Evolutionary conservation across 371 early-diverging fungal genomes (phyloP).

Genomic region (Batkoa obscura): DNA sequence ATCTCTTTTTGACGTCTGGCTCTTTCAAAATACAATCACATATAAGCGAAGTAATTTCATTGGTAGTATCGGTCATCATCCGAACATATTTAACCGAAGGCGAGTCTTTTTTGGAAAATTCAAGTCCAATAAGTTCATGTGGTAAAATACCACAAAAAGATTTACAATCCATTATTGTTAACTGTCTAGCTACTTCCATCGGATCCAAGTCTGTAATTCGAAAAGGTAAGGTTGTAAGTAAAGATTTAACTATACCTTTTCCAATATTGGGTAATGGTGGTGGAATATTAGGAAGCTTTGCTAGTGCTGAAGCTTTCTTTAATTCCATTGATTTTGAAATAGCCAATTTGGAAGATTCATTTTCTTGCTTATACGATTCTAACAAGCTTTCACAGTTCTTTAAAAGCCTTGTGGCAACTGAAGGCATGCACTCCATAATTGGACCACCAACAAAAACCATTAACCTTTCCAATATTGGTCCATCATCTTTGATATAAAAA

Average conservation of each 20-base stretch:
- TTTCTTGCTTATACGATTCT: no score
- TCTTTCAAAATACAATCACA: constrained; percentile 61
- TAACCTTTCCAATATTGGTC: constrained; percentile 38
- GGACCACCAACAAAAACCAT: constrained; percentile 52
- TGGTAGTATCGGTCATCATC: constrained; percentile 47
- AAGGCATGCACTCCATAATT: constrained; percentile 47
- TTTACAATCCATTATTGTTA: constrained; percentile 70
- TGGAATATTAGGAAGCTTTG: constrained; percentile 6
- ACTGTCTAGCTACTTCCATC: constrained; percentile 79
- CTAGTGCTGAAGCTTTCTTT: constrained; percentile 7
- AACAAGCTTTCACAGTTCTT: no score
- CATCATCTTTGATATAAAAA: constrained; percentile 60
- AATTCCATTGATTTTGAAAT: constrained; percentile 6
- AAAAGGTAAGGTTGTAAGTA: constrained; percentile 17
- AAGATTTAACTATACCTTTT: constrained; percentile 10
- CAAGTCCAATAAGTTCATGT: constrained; percentile 70
- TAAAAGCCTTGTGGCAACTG: constrained; percentile 44
- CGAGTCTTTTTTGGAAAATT: constrained; percentile 45
- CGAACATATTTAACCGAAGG: constrained; percentile 48
- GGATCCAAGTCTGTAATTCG: constrained; percentile 70
- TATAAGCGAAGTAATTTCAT: constrained; percentile 68
- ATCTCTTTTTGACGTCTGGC: constrained; percentile 58
- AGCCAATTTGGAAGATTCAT: not conserved
- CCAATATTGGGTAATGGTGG: constrained; percentile 18
- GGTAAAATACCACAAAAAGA: constrained; percentile 61